phyloP scores from a whole-genome alignment of 305 asterid genomes.

The Stenogyne calaminthoides region DNA sequence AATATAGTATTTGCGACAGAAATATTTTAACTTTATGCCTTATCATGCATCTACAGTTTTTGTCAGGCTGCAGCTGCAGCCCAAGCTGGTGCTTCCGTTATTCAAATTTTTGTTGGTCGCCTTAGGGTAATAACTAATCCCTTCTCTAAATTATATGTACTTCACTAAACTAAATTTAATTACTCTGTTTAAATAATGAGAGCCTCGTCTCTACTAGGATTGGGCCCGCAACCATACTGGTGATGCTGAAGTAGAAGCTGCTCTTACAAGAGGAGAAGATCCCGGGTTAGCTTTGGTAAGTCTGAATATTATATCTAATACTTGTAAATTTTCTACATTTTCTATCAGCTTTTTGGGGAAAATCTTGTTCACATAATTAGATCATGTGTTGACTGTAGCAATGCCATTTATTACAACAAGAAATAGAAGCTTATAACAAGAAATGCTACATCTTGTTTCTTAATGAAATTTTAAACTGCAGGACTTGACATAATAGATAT shows the following conservation, averaged over 20 bases:
- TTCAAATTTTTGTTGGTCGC: conserved; percentile 91
- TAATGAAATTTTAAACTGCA: too few relatives aligned
- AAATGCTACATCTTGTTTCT: too few relatives aligned
- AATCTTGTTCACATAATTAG: too few relatives aligned
- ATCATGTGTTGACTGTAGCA: too few relatives aligned
- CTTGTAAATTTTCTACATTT: conserved; percentile 3
- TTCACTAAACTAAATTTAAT: neutral
- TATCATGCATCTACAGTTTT: conserved; percentile 58
- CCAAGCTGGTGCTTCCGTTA: conserved; percentile 95
- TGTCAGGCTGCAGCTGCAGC: conserved; percentile 98
- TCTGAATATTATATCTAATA: neutral
- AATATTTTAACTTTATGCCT: neutral
- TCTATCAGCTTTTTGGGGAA: neutral
- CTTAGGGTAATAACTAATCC: conserved; percentile 77
- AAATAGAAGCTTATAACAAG: too few relatives aligned
- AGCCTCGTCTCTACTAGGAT: conserved; percentile 48
- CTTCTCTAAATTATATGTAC: neutral
- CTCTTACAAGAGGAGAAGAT: conserved; percentile 81
- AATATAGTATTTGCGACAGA: too few relatives aligned
- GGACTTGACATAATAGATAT: too few relatives aligned
- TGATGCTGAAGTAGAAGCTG: conserved; percentile 66
- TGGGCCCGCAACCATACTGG: conserved; percentile 78
- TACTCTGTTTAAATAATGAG: neutral
- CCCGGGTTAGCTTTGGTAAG: conserved; percentile 92
- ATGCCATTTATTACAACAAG: too few relatives aligned